Evolutionary conservation across 208 protist genomes (phyloP).

Genomic region (Lotmaria passim): DNA sequence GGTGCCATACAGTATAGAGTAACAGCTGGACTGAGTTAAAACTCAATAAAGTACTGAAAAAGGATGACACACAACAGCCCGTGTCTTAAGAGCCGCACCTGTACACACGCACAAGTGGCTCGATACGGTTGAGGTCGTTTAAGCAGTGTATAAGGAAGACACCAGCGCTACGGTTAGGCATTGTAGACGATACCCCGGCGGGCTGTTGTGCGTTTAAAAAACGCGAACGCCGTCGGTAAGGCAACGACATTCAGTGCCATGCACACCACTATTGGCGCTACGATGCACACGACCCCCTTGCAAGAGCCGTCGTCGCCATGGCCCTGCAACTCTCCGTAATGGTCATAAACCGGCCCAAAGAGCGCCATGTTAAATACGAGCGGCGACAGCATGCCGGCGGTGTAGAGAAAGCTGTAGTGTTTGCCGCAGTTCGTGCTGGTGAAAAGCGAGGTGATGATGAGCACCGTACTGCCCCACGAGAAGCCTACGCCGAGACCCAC

Average conservation of each 20-base stretch:
- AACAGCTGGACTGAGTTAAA: no score
- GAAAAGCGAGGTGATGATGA: slow-evolving; percentile 77
- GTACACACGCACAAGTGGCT: no score
- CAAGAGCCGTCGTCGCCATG: slow-evolving; percentile 40
- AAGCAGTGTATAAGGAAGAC: no score
- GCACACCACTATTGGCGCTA: slow-evolving; percentile 55
- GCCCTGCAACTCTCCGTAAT: slow-evolving; percentile 54
- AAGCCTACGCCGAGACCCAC: slow-evolving; percentile 78
- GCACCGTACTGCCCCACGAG: slow-evolving; percentile 78
- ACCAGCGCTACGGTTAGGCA: slow-evolving; percentile 4
- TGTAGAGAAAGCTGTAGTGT: slow-evolving; percentile 87
- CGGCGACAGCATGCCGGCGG: slow-evolving; percentile 80
- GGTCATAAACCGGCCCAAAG: slow-evolving; percentile 78
- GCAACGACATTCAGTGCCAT: slow-evolving; percentile 58
- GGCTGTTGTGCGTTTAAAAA: slow-evolving; percentile 38
- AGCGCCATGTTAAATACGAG: slow-evolving; percentile 79
- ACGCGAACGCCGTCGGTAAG: slow-evolving; percentile 41
- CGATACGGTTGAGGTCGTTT: no score
- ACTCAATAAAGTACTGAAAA: no score
- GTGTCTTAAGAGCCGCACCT: no score
- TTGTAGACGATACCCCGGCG: slow-evolving; percentile 29
- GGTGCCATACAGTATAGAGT: no score
- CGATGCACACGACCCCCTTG: slow-evolving; percentile 63
- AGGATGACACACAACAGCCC: no score
- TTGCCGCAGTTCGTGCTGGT: slow-evolving; percentile 67